Conservation (phyloP, 345 rosid genomes). For the Arabidopsis thaliana region DNA sequence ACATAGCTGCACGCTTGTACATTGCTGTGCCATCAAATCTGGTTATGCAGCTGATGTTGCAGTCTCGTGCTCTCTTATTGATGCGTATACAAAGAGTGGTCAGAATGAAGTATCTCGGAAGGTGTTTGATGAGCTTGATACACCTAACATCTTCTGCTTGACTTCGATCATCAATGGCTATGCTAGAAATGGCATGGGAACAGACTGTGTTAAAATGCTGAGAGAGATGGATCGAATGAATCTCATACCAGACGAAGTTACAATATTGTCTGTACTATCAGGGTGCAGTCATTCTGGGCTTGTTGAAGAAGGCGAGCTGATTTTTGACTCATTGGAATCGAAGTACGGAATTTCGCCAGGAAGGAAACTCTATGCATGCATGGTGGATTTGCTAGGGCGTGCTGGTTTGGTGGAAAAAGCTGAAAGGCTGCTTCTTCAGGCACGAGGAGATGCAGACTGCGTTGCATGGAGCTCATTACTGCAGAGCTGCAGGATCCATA, state of each 20-base stretch:
- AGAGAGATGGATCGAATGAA: conserved; percentile 60
- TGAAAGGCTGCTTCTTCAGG: conserved; percentile 59
- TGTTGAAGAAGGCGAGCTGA: conserved; percentile 67
- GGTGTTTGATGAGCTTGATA: conserved; percentile 57
- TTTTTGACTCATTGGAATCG: conserved; percentile 57
- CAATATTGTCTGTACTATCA: conserved; percentile 63
- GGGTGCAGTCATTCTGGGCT: conserved; percentile 83
- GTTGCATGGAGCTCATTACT: conserved; percentile 81
- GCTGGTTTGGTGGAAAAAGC: conserved; percentile 75
- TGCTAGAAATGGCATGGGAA: conserved; percentile 74
- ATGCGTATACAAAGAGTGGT: conserved; percentile 73
- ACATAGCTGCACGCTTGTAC: conserved; percentile 54
- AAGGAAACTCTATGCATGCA: conserved; percentile 67
- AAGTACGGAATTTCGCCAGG: conserved; percentile 58
- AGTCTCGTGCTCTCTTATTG: conserved; percentile 76
- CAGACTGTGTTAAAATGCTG: conserved; percentile 60
- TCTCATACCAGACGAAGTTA: conserved; percentile 70
- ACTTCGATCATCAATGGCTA: conserved; percentile 69
- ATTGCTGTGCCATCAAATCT: conserved; percentile 62
- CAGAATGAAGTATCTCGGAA: conserved; percentile 53
- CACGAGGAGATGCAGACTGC: conserved; percentile 56
- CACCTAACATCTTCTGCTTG: conserved; percentile 70
- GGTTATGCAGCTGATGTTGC: conserved; percentile 65
- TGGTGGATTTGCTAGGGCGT: conserved; percentile 83
- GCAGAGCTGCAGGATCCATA: conserved; percentile 69